Evolutionary conservation across 495 filamentous ascomycete species (phyloP), one percentile per base, ranked within the genome.

Genomic region (Tuber calosporum): DNA sequence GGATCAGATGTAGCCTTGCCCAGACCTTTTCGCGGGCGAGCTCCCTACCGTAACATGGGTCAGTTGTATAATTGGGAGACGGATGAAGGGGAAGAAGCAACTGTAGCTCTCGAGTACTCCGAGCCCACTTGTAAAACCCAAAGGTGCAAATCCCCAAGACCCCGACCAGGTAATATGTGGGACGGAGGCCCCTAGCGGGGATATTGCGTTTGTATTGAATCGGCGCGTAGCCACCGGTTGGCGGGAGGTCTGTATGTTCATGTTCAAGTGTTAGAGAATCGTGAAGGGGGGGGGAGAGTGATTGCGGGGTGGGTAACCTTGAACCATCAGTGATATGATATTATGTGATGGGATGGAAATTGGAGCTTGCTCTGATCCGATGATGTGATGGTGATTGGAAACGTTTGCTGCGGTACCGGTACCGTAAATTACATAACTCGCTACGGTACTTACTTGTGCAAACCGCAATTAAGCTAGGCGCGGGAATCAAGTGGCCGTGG

Each of bases 181-280:
- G 94, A 69, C 90, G 89, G 89, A 97, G 97, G 74, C 96, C 94
- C 74, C 92, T 90, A 73, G 90, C 90, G 73, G 95, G 96, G 79
- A 99, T 84, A 85, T 98, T 97, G 82, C 95, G 93, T 90, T 97
- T 97, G 87, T 96, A 99, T 84, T 98, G 95, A 70, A 99, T 89
- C 78, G 93, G 91, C 80, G 88, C 91, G 83, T 99, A 99, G 87
- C 95, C 95, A 85, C 95, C 95, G 80, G 83, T 80, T 76, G 95
- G 95, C 84, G 95, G 95, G 86, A 99, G 91, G 88, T 98, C 95
- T 88, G 34, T 19, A 41, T n/a, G 19, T 43, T 37, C 69, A 39
- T 40, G 58, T 38, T 38, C n/a, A 62, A 39, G 67, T 39, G 67
- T 67, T 40, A 20, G 1, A 30, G 8, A 36, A 1, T 37, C 30